phyloP scores from a whole-genome alignment of 352 stramenopile genomes.

The Phytophthora idaei region DNA sequence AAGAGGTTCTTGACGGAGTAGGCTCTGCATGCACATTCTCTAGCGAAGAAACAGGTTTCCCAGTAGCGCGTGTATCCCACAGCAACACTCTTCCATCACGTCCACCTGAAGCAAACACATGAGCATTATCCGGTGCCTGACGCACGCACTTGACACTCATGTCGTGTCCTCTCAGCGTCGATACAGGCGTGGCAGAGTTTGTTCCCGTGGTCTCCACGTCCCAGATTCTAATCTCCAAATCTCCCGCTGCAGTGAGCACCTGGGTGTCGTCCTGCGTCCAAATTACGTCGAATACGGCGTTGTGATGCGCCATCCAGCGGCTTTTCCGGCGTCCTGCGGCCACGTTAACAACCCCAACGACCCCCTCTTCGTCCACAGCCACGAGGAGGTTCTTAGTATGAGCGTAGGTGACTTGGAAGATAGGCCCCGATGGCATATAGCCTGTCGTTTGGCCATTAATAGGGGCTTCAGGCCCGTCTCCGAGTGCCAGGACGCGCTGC shows the following conservation, averaged over 20 bases:
- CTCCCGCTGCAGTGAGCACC: slow-evolving; percentile 66
- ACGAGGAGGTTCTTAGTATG: slow-evolving; percentile 39
- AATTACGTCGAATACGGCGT: slow-evolving; percentile 75
- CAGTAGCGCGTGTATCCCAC: slow-evolving; percentile 51
- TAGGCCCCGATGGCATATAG: slow-evolving; percentile 31
- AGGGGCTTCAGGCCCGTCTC: slow-evolving; percentile 10
- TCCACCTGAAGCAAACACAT: slow-evolving; percentile 62
- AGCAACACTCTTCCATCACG: slow-evolving; percentile 69
- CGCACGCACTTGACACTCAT: slow-evolving; percentile 85
- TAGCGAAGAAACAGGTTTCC: slow-evolving; percentile 38
- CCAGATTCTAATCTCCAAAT: slow-evolving; percentile 59
- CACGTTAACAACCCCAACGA: slow-evolving; percentile 47
- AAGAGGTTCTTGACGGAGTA: slow-evolving; percentile 15
- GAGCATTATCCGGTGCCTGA: slow-evolving; percentile 36
- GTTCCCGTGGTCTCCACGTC: slow-evolving; percentile 47
- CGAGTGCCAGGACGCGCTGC: slow-evolving; percentile 28
- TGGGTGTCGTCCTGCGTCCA: slow-evolving; percentile 57
- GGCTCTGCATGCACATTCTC: slow-evolving; percentile 45
- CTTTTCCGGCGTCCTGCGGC: slow-evolving; percentile 29
- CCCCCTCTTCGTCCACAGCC: slow-evolving; percentile 65
- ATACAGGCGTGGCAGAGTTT: slow-evolving; percentile 24
- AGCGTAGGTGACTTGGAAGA: slow-evolving; percentile 64
- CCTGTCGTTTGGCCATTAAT: slow-evolving; percentile 16
- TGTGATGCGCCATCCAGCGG: slow-evolving; percentile 60
- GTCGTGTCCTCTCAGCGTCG: slow-evolving; percentile 48